Conservation (phyloP, 805 yeast species). For the Wickerhamiella sorbophila region DNA sequence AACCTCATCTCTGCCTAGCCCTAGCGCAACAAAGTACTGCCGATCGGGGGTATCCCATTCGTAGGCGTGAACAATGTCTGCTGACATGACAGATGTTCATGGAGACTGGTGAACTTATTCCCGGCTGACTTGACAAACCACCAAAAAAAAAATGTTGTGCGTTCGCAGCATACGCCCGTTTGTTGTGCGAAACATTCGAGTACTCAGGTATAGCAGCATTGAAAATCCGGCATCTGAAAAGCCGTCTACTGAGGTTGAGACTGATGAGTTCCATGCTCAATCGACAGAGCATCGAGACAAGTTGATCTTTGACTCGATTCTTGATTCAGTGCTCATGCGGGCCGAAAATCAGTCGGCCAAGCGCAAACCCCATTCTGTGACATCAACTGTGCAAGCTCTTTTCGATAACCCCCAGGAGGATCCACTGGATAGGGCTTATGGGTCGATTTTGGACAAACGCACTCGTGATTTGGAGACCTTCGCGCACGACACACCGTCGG, state of each 20-base stretch:
- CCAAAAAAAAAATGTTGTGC: too few species aligned
- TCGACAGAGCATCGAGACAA: constrained; percentile 7
- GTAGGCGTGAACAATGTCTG: constrained; percentile 42
- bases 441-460: neutral
- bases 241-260: neutral
- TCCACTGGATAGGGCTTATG: neutral
- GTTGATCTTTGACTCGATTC: constrained; percentile 1
- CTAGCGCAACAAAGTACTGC: constrained; percentile 51
- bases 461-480: neutral
- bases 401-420: constrained; percentile 1
- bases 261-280: neutral
- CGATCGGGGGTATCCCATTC: constrained; percentile 45
- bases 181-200: too few species aligned
- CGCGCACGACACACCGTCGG: neutral
- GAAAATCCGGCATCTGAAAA: too few species aligned
- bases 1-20: constrained; percentile 71
- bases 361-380: neutral
- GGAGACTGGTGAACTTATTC: too few species aligned
- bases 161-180: too few species aligned
- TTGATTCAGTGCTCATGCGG: constrained; percentile 1
- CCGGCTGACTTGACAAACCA: too few species aligned
- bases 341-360: neutral
- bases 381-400: neutral
- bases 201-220: too few species aligned
- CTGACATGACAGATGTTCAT: constrained; percentile 37